Conservation (phyloP, 768 basidiomycete genomes). For the Rhizopogon roseolus region DNA sequence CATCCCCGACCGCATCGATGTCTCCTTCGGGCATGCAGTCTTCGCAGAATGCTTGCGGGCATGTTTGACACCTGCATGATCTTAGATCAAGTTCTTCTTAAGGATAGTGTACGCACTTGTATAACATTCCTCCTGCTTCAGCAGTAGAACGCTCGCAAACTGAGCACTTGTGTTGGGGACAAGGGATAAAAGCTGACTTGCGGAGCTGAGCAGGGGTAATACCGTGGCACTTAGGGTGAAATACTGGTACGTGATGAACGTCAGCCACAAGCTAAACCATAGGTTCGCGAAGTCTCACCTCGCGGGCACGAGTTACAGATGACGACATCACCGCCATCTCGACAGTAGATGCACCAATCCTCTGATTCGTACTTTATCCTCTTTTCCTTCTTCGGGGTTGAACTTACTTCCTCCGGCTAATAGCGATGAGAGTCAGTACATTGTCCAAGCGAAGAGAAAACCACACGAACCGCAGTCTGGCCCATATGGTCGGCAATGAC, state of each 20-base stretch:
- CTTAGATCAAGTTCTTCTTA: neutral
- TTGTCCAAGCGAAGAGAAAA: neutral
- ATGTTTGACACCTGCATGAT: constrained; percentile 47
- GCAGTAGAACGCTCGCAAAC: constrained; percentile 38
- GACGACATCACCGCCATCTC: constrained; percentile 53
- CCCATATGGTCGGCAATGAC: constrained; percentile 26
- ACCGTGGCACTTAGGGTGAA: constrained; percentile 48
- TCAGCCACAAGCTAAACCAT: neutral
- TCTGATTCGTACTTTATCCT: constrained; percentile 42
- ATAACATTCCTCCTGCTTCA: constrained; percentile 54
- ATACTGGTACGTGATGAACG: constrained; percentile 31
- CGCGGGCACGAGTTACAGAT: constrained; percentile 49
- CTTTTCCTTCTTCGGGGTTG: constrained; percentile 25
- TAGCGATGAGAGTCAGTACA: neutral
- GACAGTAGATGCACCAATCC: constrained; percentile 56
- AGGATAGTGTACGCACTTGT: constrained; percentile 33
- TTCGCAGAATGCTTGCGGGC: constrained; percentile 55
- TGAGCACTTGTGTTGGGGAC: constrained; percentile 48
- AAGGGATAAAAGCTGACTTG: constrained; percentile 24
- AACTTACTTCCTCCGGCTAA: constrained; percentile 11
- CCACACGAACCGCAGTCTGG: constrained; percentile 20
- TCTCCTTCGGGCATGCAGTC: constrained; percentile 52
- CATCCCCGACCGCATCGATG: constrained; percentile 48
- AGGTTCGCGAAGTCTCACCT: constrained; percentile 29
- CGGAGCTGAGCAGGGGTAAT: constrained; percentile 26